A percentile compares a stretch with the other conserved stretches of the same genome.
phyloP scores from a whole-genome alignment of 2,329 filamentous ascomycete species.

The Fusarium armeniacum region DNA sequence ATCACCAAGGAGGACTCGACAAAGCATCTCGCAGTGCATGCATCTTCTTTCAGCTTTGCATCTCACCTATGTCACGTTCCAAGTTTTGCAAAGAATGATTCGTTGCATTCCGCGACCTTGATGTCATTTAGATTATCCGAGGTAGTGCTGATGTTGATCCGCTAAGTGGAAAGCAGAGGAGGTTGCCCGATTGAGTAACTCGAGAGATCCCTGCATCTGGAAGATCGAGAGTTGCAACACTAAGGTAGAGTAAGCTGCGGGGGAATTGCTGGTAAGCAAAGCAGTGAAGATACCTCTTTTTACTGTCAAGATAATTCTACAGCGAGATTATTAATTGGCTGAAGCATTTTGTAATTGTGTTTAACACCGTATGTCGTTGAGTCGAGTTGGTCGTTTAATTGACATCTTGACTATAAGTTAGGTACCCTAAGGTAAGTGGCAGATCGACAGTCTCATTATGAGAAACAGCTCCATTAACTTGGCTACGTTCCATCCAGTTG shows the following conservation, averaged over 20 bases:
- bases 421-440: background rate
- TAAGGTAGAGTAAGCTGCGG: background rate
- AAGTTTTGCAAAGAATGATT: background rate
- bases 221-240: background rate
- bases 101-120: background rate
- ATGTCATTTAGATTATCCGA: slow-evolving; percentile 24
- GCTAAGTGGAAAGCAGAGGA: slow-evolving; percentile 2
- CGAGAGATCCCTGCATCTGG: slow-evolving; percentile 9
- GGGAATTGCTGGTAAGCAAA: background rate
- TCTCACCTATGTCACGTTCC: slow-evolving; percentile 1
- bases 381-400: background rate
- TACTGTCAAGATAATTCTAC: background rate
- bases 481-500: background rate
- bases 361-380: background rate
- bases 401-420: background rate
- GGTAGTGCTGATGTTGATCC: slow-evolving; percentile 8
- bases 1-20: background rate
- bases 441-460: too few species aligned
- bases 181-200: slow-evolving; percentile 8
- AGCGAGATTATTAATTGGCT: background rate
- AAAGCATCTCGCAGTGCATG: background rate
- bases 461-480: background rate
- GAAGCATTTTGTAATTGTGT: too few species aligned
- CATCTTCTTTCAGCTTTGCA: slow-evolving; percentile 2
- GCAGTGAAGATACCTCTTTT: background rate